A percentile compares a stretch with the other conserved stretches of the same genome.
Evolutionary conservation across 345 rosid species (phyloP).

Genomic region (Euphorbia pulcherrima): DNA sequence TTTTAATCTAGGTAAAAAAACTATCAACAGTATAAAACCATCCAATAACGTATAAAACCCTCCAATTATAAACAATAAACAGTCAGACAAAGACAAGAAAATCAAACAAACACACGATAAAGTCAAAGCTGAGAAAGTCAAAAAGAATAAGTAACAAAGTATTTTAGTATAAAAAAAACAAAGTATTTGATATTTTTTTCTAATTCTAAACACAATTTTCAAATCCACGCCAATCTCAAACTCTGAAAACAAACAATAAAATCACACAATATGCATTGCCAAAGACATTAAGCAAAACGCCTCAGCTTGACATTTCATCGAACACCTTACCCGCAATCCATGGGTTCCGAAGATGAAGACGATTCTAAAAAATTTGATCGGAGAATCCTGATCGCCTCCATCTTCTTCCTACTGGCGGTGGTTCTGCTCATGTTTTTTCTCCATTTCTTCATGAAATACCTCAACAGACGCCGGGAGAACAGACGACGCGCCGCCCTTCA

Average conservation of each 20-base stretch:
- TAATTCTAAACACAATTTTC: neutral
- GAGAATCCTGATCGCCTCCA: conserved; percentile 46
- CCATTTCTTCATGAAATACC: conserved; percentile 41
- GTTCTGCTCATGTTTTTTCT: conserved; percentile 34
- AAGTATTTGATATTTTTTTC: too few relatives aligned
- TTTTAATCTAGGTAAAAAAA: too few relatives aligned
- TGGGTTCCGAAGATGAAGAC: conserved; percentile 12
- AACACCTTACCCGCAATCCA: neutral
- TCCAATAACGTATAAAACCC: too few relatives aligned
- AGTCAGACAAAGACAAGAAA: too few relatives aligned
- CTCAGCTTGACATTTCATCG: neutral
- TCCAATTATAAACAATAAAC: too few relatives aligned
- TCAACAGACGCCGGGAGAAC: conserved; percentile 32
- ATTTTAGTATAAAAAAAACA: too few relatives aligned
- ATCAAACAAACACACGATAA: neutral
- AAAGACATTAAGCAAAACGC: neutral
- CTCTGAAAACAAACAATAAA: neutral
- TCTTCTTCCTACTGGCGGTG: conserved; percentile 40
- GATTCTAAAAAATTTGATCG: conserved; percentile 15
- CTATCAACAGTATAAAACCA: too few relatives aligned
- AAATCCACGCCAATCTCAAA: neutral
- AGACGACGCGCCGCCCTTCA: conserved; percentile 24
- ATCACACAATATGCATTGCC: neutral
- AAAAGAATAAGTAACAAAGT: neutral
- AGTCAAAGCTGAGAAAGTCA: conserved; percentile 4